Base-by-base conservation (phyloP, 2,329 filamentous ascomycete species). In the Claviceps sorghi region DNA sequence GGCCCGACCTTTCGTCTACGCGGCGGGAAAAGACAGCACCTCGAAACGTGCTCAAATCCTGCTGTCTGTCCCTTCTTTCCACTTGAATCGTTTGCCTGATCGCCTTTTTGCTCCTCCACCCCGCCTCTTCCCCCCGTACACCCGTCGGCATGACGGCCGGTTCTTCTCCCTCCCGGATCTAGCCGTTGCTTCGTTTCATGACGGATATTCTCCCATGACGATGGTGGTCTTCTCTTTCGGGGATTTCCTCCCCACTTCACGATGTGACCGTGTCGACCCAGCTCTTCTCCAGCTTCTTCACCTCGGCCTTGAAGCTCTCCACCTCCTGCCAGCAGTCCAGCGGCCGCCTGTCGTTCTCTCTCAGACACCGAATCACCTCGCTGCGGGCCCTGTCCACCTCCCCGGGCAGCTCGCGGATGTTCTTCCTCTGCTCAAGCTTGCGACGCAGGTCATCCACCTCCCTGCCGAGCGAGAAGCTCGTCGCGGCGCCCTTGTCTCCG, bases 291-390 rank as follows among this genome's bases (percentile, higher is more conserved):
- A 96, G 69, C 72, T 80, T 82, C 60, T 86, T 81, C 49, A 97
- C 90, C 75, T 95, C 88, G 61, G 79, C 78, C 79, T 90, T 95
- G 69, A 97, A 97, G 21, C 75, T 76, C 72, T 94, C 85, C 26
- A 96, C 88, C 78, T 96, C 89, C 69, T 83, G 78, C 86, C 87
- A 96, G 77, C 91, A 97, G 73, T 96, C 87, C 65, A 96, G 73
- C 65, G 91, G 90, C 67, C 88, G 79, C 58, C 88, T 77, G 69
- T 96, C 90, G 67, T 96, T 84, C 63, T 84, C 77, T 56, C 86
- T 76, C 73, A 97, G 73, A 67, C 91, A 97, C 61, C 79, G 77
- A 57, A 93, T 80, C 52, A 96, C 82, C 54, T 83, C 80, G 59
- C 79, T 74, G 68, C 88, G 84, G 21, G 89, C 87, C 65, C 75